A percentile compares a stretch with the other conserved stretches of the same genome.
These are phyloP conservation scores for Cylindrotheca fusiformis DNA, from an alignment of 108 stramenopile genomes.

Conservation along the genomic window DNA sequence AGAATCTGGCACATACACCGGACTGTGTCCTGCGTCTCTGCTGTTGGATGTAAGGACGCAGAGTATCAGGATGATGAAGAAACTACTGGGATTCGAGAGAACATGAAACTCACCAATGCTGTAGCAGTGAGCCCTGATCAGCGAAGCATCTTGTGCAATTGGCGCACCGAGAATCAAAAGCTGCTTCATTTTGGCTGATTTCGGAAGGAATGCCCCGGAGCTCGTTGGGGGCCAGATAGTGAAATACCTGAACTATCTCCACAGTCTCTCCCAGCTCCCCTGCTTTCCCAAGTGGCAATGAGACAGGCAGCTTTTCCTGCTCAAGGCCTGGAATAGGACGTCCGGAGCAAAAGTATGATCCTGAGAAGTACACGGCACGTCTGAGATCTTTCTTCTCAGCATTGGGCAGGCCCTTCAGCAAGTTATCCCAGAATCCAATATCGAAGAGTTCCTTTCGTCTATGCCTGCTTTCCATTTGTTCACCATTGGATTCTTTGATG, in stretches of 20 bases:
- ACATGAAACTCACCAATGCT: slow-evolving; percentile 43
- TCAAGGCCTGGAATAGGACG: slow-evolving; percentile 43
- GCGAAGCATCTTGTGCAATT: slow-evolving; percentile 44
- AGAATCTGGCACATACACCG: slow-evolving; percentile 25
- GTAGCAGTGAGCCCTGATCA: slow-evolving; percentile 31
- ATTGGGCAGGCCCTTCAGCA: slow-evolving; percentile 35
- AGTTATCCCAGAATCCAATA: slow-evolving; percentile 38
- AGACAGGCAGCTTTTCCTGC: slow-evolving; percentile 20
- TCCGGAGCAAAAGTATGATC: slow-evolving; percentile 42
- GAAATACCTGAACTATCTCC: slow-evolving; percentile 20
- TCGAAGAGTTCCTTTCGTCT: slow-evolving; percentile 43
- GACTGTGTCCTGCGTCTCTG: slow-evolving; percentile 40
- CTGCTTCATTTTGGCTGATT: slow-evolving; percentile 14
- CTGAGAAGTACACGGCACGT: slow-evolving; percentile 39
- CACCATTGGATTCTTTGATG: slow-evolving; percentile 20
- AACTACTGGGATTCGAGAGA: not conserved
- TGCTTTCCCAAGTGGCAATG: slow-evolving; percentile 18
- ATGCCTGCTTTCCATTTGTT: slow-evolving; percentile 39
- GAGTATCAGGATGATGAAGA: not conserved
- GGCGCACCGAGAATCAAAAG: slow-evolving; percentile 38
- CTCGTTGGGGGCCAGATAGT: slow-evolving; percentile 31
- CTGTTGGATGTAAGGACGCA: slow-evolving; percentile 2
- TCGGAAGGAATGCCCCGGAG: not conserved
- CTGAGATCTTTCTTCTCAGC: slow-evolving; percentile 27
- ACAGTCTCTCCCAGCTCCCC: slow-evolving; percentile 53